A percentile compares a stretch with the other conserved stretches of the same genome.
Conservation (phyloP, 495 filamentous ascomycete species). For the Podospora fimiseda region DNA sequence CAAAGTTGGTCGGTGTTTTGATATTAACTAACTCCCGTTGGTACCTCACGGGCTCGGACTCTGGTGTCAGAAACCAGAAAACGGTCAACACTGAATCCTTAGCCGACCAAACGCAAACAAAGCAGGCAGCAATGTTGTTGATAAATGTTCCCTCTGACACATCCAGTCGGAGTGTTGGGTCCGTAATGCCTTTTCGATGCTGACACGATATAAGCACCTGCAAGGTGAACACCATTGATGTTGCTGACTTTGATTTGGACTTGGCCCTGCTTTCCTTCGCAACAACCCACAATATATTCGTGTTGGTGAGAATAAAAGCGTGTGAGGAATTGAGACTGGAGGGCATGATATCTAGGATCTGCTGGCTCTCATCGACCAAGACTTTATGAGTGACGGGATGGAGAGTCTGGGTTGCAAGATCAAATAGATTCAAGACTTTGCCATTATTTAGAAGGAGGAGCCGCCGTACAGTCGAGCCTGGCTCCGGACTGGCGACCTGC, state of each 20-base stretch:
- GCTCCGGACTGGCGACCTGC: background rate
- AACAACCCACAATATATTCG: conserved; percentile 28
- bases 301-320: conserved; percentile 52
- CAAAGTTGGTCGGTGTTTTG: conserved; percentile 7
- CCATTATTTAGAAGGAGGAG: conserved; percentile 19
- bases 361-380: conserved; percentile 16
- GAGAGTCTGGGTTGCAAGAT: conserved; percentile 6
- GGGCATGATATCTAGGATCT: conserved; percentile 49
- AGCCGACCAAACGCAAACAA: conserved; percentile 23
- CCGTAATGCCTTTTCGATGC: conserved; percentile 40
- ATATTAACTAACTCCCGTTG: conserved; percentile 19
- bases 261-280: conserved; percentile 1
- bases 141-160: conserved; percentile 22
- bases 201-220: conserved; percentile 32
- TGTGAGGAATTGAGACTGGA: conserved; percentile 42
- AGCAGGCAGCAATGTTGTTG: conserved; percentile 16
- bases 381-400: conserved; percentile 8
- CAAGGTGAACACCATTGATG: conserved; percentile 10
- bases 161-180: conserved; percentile 30
- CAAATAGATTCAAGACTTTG: conserved; percentile 16
- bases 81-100: conserved; percentile 15
- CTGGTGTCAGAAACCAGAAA: conserved; percentile 26
- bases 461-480: background rate
- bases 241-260: background rate
- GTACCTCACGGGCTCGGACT: conserved; percentile 16